Evolutionary conservation across 2,329 filamentous ascomycete species (phyloP).

Genomic region (Zymoseptoria pseudotritici): DNA sequence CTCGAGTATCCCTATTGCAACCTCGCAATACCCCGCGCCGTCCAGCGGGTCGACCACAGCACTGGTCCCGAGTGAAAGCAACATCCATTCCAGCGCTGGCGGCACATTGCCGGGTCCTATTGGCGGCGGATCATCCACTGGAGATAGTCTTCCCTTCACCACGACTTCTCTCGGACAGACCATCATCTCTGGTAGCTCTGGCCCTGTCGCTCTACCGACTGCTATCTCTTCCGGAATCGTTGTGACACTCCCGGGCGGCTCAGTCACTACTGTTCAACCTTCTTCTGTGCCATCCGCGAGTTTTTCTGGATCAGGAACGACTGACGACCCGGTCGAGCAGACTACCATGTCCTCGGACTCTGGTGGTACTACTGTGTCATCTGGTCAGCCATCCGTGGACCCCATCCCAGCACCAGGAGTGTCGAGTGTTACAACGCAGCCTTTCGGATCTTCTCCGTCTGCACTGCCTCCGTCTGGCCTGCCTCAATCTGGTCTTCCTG

Average conservation of each 20-base stretch:
- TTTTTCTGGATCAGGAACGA: not conserved
- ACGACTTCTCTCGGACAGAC: constrained; percentile 1
- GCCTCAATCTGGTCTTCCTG: not conserved
- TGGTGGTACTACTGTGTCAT: not conserved
- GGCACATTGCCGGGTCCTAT: not conserved
- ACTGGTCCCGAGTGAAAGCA: not conserved
- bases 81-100: not conserved
- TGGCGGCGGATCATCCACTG: not conserved
- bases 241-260: not conserved
- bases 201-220: not conserved
- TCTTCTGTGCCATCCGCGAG: not conserved
- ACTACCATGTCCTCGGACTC: not conserved
- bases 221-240: not conserved
- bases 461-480: not conserved
- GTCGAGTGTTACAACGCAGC: not conserved
- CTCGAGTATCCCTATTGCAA: no score
- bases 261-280: not conserved
- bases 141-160: not conserved
- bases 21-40: not conserved
- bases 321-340: not conserved
- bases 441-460: not conserved
- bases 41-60: not conserved
- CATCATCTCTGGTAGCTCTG: not conserved
- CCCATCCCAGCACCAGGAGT: not conserved
- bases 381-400: not conserved